Evolutionary conservation across 371 early-diverging fungal genomes (phyloP), one percentile per base, ranked within the genome.

Genomic region (Mucor piriformis): DNA sequence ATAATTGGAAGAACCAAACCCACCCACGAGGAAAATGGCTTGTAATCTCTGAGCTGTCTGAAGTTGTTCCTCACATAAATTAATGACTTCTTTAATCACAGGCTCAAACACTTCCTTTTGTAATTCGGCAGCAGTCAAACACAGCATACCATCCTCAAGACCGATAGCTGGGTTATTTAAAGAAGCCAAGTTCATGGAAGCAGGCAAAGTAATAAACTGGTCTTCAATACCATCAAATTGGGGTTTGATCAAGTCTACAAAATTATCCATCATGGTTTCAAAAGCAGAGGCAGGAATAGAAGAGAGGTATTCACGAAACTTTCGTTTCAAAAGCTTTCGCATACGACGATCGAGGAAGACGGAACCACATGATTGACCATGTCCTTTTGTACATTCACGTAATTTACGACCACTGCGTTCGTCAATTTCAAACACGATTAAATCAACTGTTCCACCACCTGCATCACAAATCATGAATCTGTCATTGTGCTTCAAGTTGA

Each of bases 1-100:
- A 53, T 85, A 85, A 60, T 83, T 83, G 56, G 82, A 82, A 18
- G 83, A 79, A 33, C 85, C 85, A 60, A 85, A 85, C 23, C 85
- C 85, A 63, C 85, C 85, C 2, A 85, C 85, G 57, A 85, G 63
- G 48, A 85, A 85, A 16, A 85, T 54, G 13, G 83, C 83, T 57
- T 81, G 76, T 53, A 81, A 54, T 1, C 63, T 54, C 5, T 68
- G 65, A n/a, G 81, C 81, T 57, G 77, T 81, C 44, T 68, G 55
- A 21, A 81, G 47, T 48, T 81, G 81, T 16, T 81, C 81, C 32
- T 81, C 81, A 47, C 73, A 69, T 50, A 81, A 60, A 27, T 76
- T 72, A 32, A 81, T 40, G 11, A 81, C 81, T 57, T 81, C 81
- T 38, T 69, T 67, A 29, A 81, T 72, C 12, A 81, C 77, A 3